These are phyloP conservation scores for Colletotrichum melonis DNA, from an alignment of 2,329 filamentous ascomycete genomes.

Conservation along the genomic window DNA sequence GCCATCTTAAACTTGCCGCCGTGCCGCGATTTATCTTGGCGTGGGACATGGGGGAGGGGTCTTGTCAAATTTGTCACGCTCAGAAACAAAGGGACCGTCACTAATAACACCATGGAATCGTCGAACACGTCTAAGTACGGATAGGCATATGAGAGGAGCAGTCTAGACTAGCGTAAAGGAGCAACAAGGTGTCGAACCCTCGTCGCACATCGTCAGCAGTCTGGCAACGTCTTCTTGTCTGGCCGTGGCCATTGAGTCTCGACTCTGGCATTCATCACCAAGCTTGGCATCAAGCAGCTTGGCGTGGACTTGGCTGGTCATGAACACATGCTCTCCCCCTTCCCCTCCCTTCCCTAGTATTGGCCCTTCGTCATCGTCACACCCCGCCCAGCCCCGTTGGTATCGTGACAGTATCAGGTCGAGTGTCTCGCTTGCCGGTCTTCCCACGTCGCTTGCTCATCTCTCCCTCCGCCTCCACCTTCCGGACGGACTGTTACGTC, in stretches of 20 bases:
- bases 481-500: slow-evolving; percentile 20
- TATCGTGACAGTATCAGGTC: neutral
- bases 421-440: neutral
- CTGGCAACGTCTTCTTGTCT: neutral
- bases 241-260: neutral
- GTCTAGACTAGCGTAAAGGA: neutral
- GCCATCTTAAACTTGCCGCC: slow-evolving; percentile 20
- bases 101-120: neutral
- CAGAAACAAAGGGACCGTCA: neutral
- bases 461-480: slow-evolving; percentile 2
- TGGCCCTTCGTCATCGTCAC: neutral
- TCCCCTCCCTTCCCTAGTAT: neutral
- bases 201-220: neutral
- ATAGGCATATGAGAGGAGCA: no score
- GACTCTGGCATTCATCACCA: neutral
- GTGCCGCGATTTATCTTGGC: slow-evolving; percentile 20
- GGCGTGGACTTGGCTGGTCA: neutral
- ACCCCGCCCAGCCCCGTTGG: neutral
- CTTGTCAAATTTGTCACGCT: neutral
- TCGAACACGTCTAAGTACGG: neutral
- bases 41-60: neutral
- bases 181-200: slow-evolving; percentile 17
- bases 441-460: neutral
- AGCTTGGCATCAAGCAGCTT: neutral
- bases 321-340: neutral